Conservation (phyloP, 169 alveolate species). For the Plasmodium gonderi region DNA sequence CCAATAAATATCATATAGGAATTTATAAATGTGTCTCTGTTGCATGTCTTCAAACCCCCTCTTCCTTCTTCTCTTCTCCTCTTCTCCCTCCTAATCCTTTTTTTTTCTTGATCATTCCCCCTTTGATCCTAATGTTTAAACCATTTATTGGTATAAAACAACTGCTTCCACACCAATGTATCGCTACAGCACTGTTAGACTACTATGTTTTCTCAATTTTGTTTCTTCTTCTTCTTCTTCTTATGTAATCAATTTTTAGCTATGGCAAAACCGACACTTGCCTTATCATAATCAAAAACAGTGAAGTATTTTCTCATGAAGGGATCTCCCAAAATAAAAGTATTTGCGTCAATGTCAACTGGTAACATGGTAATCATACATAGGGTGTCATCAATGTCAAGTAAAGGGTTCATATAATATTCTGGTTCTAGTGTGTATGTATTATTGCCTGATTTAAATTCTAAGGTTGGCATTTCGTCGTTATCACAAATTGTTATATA, state of each 20-base stretch:
- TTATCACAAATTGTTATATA: conserved; percentile 33
- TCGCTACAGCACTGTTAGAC: background rate
- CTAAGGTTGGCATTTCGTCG: conserved; percentile 9
- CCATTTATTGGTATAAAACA: background rate
- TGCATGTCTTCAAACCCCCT: background rate
- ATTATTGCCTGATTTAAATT: conserved; percentile 19
- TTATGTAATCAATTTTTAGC: conserved; percentile 17
- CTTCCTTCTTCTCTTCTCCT: background rate
- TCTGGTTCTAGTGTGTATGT: conserved; percentile 60
- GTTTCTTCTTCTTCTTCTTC: background rate
- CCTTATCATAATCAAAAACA: conserved; percentile 72
- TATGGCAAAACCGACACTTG: conserved; percentile 61
- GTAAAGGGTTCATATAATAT: conserved; percentile 23
- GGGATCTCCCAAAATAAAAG: conserved; percentile 74
- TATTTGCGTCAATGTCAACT: conserved; percentile 24
- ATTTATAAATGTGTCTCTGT: too few species aligned
- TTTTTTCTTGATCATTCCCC: too few species aligned
- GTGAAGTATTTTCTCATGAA: conserved; percentile 76
- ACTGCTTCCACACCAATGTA: background rate
- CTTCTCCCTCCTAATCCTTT: background rate
- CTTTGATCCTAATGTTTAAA: too few species aligned
- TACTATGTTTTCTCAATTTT: background rate
- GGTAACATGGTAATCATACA: conserved; percentile 23
- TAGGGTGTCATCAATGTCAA: conserved; percentile 5
- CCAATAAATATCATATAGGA: background rate